These are phyloP conservation scores for Rheum nobile DNA, from an alignment of 148 eudicot species.

Conservation along the genomic window DNA sequence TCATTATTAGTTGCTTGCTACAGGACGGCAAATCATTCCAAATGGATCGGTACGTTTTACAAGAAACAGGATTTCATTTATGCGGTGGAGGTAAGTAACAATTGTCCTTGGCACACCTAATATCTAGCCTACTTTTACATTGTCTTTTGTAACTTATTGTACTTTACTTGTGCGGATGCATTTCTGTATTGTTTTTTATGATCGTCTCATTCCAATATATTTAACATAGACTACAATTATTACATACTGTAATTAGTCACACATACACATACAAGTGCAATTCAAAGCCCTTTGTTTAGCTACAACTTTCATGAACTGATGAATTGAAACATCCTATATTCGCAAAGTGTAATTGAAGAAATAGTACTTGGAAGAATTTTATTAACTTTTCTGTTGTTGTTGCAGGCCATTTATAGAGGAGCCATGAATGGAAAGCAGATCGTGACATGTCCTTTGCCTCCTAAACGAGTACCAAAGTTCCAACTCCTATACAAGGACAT, in stretches of 20 bases:
- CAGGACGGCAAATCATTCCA: conserved; percentile 96
- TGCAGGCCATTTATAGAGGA: conserved; percentile 86
- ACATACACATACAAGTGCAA: background rate
- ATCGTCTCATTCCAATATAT: background rate
- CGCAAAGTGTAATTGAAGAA: background rate
- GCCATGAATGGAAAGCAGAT: conserved; percentile 99
- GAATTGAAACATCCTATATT: background rate
- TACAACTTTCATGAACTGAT: background rate
- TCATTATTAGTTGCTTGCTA: conserved; percentile 1
- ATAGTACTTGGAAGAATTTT: background rate
- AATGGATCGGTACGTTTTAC: conserved; percentile 85
- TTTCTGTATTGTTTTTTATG: background rate
- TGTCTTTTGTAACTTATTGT: background rate
- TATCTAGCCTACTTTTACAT: background rate
- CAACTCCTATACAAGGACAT: conserved; percentile 77
- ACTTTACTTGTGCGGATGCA: background rate
- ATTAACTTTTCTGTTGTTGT: background rate
- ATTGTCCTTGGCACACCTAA: background rate
- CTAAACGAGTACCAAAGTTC: conserved; percentile 83
- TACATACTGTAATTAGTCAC: background rate
- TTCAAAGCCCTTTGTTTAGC: background rate
- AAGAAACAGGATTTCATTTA: conserved; percentile 82
- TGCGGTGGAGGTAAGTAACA: conserved; percentile 67
- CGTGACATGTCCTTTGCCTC: conserved; percentile 84
- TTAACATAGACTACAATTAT: background rate